A percentile compares a stretch with the other conserved stretches of the same genome.
Conservation (phyloP, 2,329 filamentous ascomycete genomes). For the Aspergillaceae sp. region DNA sequence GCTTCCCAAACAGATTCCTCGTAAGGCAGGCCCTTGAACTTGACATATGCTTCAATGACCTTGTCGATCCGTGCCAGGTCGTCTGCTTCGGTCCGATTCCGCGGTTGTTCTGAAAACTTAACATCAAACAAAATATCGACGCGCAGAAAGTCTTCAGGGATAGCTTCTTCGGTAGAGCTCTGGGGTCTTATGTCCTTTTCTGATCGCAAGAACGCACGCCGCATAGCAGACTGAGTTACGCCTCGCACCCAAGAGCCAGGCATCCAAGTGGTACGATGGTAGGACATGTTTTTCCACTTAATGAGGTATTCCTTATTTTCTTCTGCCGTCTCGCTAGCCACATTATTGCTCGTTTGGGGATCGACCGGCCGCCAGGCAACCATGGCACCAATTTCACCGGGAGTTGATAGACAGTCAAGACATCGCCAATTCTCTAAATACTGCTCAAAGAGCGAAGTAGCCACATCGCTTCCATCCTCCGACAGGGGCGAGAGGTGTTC, state of each 20-base stretch:
- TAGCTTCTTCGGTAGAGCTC: slow-evolving; percentile 65
- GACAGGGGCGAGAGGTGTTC: slow-evolving; percentile 60
- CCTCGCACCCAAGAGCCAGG: slow-evolving; percentile 84
- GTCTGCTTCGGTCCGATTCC: slow-evolving; percentile 53
- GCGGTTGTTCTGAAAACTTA: slow-evolving; percentile 54
- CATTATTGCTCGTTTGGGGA: slow-evolving; percentile 45
- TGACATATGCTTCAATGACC: slow-evolving; percentile 68
- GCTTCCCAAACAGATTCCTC: slow-evolving; percentile 86
- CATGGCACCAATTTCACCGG: slow-evolving; percentile 63
- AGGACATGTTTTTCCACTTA: slow-evolving; percentile 76
- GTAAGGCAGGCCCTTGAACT: slow-evolving; percentile 86
- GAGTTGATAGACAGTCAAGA: slow-evolving; percentile 59
- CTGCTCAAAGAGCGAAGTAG: slow-evolving; percentile 58
- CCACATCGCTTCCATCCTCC: slow-evolving; percentile 27
- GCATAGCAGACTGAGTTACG: slow-evolving; percentile 53
- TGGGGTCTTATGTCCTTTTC: slow-evolving; percentile 55
- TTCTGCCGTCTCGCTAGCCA: slow-evolving; percentile 52
- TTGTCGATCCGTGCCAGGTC: slow-evolving; percentile 64
- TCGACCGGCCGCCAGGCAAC: slow-evolving; percentile 78
- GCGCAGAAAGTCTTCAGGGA: slow-evolving; percentile 77
- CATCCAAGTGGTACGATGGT: slow-evolving; percentile 78
- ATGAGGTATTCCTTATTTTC: slow-evolving; percentile 86
- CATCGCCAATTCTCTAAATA: slow-evolving; percentile 73
- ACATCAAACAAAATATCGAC: slow-evolving; percentile 85
- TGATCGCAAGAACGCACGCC: slow-evolving; percentile 66